Conservation (phyloP, 768 basidiomycete species). For the Flagelloscypha sp. region DNA sequence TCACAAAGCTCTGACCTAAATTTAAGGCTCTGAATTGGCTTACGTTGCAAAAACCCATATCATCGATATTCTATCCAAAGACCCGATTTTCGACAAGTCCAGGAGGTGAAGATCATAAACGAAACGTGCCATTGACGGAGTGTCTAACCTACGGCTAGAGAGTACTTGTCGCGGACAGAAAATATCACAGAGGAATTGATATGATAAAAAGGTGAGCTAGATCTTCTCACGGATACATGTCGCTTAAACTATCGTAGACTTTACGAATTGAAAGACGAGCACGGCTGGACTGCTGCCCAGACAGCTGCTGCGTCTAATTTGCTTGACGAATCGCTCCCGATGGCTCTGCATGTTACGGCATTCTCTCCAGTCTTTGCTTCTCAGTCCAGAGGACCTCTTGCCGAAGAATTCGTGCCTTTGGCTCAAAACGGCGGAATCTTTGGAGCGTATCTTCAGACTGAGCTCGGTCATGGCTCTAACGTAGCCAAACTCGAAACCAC, state of each 20-base stretch:
- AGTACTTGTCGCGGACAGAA: constrained; percentile 52
- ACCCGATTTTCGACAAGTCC: constrained; percentile 54
- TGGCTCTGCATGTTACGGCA: constrained; percentile 33
- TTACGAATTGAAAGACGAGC: constrained; percentile 46
- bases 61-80: constrained; percentile 37
- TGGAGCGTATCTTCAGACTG: constrained; percentile 71
- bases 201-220: too few relatives aligned
- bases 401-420: constrained; percentile 43
- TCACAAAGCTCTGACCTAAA: too few relatives aligned
- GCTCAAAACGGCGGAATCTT: constrained; percentile 50
- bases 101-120: constrained; percentile 29
- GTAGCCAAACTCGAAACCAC: constrained; percentile 66
- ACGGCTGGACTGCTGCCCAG: constrained; percentile 47
- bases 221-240: too few relatives aligned
- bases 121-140: neutral
- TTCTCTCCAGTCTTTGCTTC: constrained; percentile 62
- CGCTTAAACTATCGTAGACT: too few relatives aligned
- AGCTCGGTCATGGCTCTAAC: constrained; percentile 73
- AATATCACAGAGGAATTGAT: constrained; percentile 44
- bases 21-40: too few relatives aligned
- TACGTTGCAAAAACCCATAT: too few relatives aligned
- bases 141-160: constrained; percentile 23
- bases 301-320: constrained; percentile 35
- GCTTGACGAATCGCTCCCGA: constrained; percentile 46
- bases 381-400: constrained; percentile 49